phyloP scores from a whole-genome alignment of 306 rosid species.

The Pueraria montana region DNA sequence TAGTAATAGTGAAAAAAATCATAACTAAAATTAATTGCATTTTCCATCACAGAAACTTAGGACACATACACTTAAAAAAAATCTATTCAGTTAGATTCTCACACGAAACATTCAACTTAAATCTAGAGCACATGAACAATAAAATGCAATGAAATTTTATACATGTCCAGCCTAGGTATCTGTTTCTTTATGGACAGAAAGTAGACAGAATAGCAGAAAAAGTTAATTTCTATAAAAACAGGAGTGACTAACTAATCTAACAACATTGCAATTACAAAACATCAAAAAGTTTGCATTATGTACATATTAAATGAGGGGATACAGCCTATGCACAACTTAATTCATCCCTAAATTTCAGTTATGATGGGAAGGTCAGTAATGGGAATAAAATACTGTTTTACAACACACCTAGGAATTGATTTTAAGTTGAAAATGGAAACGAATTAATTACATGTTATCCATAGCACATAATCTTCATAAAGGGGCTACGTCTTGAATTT shows the following conservation, averaged over 20 bases:
- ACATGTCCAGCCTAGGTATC: neutral
- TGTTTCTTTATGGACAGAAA: neutral
- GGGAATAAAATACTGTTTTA: neutral
- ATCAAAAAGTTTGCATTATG: neutral
- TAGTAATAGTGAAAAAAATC: neutral
- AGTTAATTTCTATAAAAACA: neutral
- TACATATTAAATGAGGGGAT: neutral
- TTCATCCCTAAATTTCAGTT: conserved; percentile 5
- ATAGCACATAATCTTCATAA: neutral
- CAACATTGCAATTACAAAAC: neutral
- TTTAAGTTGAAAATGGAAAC: neutral
- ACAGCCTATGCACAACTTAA: conserved; percentile 3
- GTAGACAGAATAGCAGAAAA: neutral
- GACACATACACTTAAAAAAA: neutral
- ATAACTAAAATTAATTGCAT: neutral
- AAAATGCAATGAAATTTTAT: neutral
- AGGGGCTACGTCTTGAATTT: neutral
- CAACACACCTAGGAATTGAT: neutral
- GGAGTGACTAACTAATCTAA: neutral
- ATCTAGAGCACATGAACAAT: neutral
- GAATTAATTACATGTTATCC: neutral
- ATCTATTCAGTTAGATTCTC: neutral
- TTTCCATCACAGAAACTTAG: neutral
- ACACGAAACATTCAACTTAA: neutral
- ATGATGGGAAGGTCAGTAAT: neutral